Evolutionary conservation across 441 rosid species (phyloP).

Genomic region (Rhodomyrtus psidioides): DNA sequence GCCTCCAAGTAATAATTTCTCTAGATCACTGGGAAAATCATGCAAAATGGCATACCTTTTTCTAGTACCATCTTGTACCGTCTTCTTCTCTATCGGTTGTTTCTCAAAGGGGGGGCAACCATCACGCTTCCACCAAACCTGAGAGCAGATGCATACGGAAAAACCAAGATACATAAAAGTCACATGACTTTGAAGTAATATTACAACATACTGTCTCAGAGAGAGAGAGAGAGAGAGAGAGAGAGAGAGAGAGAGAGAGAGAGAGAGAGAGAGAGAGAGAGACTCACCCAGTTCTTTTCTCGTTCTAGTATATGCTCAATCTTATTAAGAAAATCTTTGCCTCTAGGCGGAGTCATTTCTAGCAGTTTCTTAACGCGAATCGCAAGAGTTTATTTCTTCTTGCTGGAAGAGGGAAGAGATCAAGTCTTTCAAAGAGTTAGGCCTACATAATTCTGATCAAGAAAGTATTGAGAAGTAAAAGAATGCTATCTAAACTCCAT

Average conservation of each 20-base stretch:
- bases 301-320: conserved; percentile 89
- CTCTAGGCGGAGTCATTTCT: conserved; percentile 91
- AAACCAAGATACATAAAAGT: neutral
- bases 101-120: conserved; percentile 97
- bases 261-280: too few relatives aligned
- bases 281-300: conserved; percentile 90
- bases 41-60: conserved; percentile 51
- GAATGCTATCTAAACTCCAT: neutral
- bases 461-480: neutral
- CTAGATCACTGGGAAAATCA: neutral
- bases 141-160: conserved; percentile 11
- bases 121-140: conserved; percentile 99
- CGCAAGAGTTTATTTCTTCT: conserved; percentile 85
- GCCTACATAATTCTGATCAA: neutral
- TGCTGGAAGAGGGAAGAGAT: conserved; percentile 33
- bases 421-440: neutral
- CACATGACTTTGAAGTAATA: neutral
- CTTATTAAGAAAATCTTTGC: conserved; percentile 72
- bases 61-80: conserved; percentile 50
- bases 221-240: too few relatives aligned
- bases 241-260: too few relatives aligned
- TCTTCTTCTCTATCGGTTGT: conserved; percentile 66
- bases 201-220: neutral
- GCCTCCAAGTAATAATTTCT: neutral
- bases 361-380: conserved; percentile 79